phyloP scores from a whole-genome alignment of 129 eudicot species.

The Artemisia argyi region DNA sequence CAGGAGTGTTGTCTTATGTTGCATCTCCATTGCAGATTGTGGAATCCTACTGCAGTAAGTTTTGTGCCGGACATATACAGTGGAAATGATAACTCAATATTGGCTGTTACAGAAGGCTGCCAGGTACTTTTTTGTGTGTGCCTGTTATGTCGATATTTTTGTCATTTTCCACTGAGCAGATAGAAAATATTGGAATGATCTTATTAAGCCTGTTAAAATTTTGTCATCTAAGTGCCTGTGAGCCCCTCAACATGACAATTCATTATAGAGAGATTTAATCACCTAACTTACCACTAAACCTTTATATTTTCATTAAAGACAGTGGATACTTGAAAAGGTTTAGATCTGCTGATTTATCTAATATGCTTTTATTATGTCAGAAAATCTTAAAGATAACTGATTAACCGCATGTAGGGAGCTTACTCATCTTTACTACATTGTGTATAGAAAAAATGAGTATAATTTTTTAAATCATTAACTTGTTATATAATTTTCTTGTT shows the following conservation, averaged over 20 bases:
- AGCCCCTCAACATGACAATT: conserved; percentile 1
- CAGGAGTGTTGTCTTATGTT: conserved; percentile 2
- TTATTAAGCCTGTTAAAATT: background rate
- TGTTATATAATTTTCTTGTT: conserved; percentile 6
- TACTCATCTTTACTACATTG: background rate
- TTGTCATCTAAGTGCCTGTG: background rate
- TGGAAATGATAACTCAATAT: conserved; percentile 59
- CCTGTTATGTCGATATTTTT: background rate
- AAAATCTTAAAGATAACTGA: background rate
- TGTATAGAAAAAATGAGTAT: background rate
- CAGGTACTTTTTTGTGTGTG: conserved; percentile 48
- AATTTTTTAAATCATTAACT: background rate
- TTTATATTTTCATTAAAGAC: no score
- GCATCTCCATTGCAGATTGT: conserved; percentile 55
- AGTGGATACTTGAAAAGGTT: no score
- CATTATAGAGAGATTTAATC: background rate
- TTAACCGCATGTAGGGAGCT: background rate
- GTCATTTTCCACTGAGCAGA: background rate
- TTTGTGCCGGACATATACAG: conserved; percentile 37
- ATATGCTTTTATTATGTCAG: conserved; percentile 1
- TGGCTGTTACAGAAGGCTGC: conserved; percentile 86
- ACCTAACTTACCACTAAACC: conserved; percentile 8
- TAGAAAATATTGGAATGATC: background rate
- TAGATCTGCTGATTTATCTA: no score
- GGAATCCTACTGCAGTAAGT: conserved; percentile 70